Evolutionary conservation across 129 eudicot species (phyloP), one percentile per base, ranked within the genome.

Genomic region (Artemisia argyi): DNA sequence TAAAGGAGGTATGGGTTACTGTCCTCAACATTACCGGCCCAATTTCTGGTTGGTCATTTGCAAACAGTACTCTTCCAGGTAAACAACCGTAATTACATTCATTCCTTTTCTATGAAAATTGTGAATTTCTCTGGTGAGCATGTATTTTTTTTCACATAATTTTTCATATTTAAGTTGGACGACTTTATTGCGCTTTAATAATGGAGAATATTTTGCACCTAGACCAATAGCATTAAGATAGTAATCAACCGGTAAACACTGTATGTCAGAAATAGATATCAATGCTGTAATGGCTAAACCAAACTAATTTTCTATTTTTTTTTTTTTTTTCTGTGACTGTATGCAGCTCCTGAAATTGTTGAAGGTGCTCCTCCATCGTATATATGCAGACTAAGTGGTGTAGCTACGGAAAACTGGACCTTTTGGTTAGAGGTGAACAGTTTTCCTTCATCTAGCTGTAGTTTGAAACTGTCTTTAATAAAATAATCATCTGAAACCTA

Each of bases 11-110:
- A 42, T 95, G 94, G 97, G 99, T 95, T 67, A 85, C 97, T 28
- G 99, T 95, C 52, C 96, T 95, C 42, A 95, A 95, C 80, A 79
- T 95, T 59, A 95, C 97, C n/a, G 97, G 99, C 71, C 97, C 97
- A 9, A 61, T 95, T 72, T 87, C 90, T 56, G 79, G 84, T 74
- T 95, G 99, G 99, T 95, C 99, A 32, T 86, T 95, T 72, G 96
- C 97, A 59, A 76, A 90, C 78, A 71, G 62, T 71, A 75, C 50
- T 54, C 78, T 95, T 71, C 97, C 97, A 90, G 97, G 99, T 95
- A 57, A 80, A 66, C 66, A 17, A 28, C 51, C 58, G 50, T 66
- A 47, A 26, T 75, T 75, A 20, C 48, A 15, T 15, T 14, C 3
- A 19, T 66, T 39, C 46, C 2, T 7, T 39, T 39, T 39, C 8